Base-by-base conservation (phyloP, 805 yeast species). In the Diddensiella transvaalensis region DNA sequence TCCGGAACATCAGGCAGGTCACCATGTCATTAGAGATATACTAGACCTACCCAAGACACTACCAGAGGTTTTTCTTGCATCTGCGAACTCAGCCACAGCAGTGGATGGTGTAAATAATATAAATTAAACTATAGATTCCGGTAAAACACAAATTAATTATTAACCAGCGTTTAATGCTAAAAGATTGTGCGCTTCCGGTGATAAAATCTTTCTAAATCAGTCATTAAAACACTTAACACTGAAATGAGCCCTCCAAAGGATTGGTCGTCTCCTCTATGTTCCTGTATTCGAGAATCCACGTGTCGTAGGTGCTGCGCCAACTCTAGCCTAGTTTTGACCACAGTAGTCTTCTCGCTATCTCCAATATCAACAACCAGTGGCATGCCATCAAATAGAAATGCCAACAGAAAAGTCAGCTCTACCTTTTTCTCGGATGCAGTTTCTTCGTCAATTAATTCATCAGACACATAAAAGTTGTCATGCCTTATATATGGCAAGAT, bases 1-100 rank as follows among this genome's bases (percentile, higher is more conserved):
- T 41, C 68, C 75, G 11, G 56, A 54, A 6, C 54, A 52, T 13
- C 55, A 49, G 23, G 63, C 65, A 4, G 79, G 78, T 2, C 75
- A 80, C 37, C 51, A 67, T n/a, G 65, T 81, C n/a, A 70, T 86
- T 38, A 71, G 80, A 53, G 75, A 77, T 51, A 74, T 87, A 22
- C 63, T 74, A 24, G 85, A 85, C 22, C 62, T 85, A 29, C 75
- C 71, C 44, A 56, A 61, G n/a, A 78, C 70, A 2, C 66, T 73
- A 37, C 76, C 82, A 1, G 83, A 82, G 58, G 56, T 80, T 35
- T 79, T 80, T 57, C n/a, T n/a, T n/a, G n/a, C n/a, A n/a, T n/a
- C n/a, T n/a, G n/a, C n/a, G n/a, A n/a, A n/a, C n/a, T n/a, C n/a
- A n/a, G n/a, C n/a, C n/a, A n/a, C n/a, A n/a, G n/a, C n/a, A n/a